Evolutionary conservation across 2,329 filamentous ascomycete genomes (phyloP), one percentile per base, ranked within the genome.

Genomic region (Fusarium oligoseptatum): DNA sequence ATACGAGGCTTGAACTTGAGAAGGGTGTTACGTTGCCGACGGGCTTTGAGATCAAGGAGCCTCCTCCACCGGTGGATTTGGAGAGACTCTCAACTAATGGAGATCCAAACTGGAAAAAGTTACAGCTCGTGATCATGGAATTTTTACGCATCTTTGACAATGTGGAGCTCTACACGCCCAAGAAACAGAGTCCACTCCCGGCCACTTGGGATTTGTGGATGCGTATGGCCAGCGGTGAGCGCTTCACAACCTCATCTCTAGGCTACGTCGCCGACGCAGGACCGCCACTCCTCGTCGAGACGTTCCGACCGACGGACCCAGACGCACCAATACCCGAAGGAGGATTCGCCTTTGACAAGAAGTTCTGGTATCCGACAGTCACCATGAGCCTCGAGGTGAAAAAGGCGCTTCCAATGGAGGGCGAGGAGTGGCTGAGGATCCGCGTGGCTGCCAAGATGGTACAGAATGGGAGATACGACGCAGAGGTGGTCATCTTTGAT

Each of bases 361-460:
- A 81, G 7, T 91, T 90, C 76, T 95, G 93, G 94, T 95, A 94
- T 80, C 93, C 93, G 0, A 97, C 94, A 0, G 82, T 97, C 2
- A 84, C 92, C 20, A 83, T 97, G 79, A 95, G 94, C 80, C 78
- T 97, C 24, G 94, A 97, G 72, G 85, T 95, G 43, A 97, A 96
- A 85, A 94, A 92, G 80, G 81, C 87, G 8, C 80, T 97, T 52
- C 93, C 93, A 0, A 83, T 84, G 5, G 88, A 89, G 48, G 94
- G 94, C 0, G 90, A 90, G 1, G 91, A 94, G 80, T 97, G 93
- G 91, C 80, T 97, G 63, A 92, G 92, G 76, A 85, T 91, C 45
- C 87, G 93, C 36, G 86, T 92, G 14, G 86, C 88, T 64, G 87
- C 91, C 6, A 95, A 94, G 82, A 84, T 87, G 81, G 89, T 95